Evolutionary conservation across 768 basidiomycete genomes (phyloP).

Genomic region (Mycena latifolia): DNA sequence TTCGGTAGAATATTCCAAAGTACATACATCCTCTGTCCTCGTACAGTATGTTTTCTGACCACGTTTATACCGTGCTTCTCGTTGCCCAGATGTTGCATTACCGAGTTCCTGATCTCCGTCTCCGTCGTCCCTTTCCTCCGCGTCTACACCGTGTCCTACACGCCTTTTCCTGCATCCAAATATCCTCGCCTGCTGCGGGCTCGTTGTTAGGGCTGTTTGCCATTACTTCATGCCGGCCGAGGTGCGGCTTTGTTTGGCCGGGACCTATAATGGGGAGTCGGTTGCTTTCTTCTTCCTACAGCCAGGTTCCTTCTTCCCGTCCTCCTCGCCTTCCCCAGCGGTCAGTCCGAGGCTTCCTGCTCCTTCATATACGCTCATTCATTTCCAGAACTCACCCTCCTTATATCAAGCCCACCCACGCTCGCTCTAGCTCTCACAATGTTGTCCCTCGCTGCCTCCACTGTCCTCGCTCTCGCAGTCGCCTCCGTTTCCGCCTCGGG

Average conservation of each 20-base stretch:
- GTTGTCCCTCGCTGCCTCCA: slow-evolving; percentile 54
- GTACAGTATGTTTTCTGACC: too few relatives aligned
- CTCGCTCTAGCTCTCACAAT: slow-evolving; percentile 47
- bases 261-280: neutral
- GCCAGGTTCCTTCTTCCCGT: slow-evolving; percentile 15
- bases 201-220: too few relatives aligned
- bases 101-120: too few relatives aligned
- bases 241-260: neutral
- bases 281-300: slow-evolving; percentile 24
- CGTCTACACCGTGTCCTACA: too few relatives aligned
- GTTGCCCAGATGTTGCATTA: too few relatives aligned
- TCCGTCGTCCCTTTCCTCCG: too few relatives aligned
- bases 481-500: slow-evolving; percentile 55
- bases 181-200: too few relatives aligned
- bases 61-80: too few relatives aligned
- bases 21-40: too few relatives aligned
- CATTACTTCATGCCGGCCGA: too few relatives aligned
- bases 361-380: slow-evolving; percentile 41
- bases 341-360: slow-evolving; percentile 33
- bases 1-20: too few relatives aligned
- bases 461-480: slow-evolving; percentile 56
- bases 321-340: slow-evolving; percentile 41
- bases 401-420: slow-evolving; percentile 46
- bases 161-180: too few relatives aligned
- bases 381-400: slow-evolving; percentile 38